phyloP scores from a whole-genome alignment of 331 rosid genomes.

The Telfairia occidentalis region DNA sequence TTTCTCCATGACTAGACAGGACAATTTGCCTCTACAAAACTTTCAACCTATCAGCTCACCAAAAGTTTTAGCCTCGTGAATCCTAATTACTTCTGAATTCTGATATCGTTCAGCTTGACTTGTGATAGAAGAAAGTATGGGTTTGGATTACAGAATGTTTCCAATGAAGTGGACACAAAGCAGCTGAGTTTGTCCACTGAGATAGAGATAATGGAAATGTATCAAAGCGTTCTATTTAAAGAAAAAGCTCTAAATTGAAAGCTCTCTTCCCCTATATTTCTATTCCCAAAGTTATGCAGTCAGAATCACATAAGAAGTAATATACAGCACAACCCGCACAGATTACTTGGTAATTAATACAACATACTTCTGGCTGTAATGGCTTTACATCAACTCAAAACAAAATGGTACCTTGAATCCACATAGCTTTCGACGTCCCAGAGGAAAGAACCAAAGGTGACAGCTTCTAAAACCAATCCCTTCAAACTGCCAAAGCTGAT shows the following conservation, averaged over 20 bases:
- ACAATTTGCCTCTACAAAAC: neutral
- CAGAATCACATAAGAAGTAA: neutral
- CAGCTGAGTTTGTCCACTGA: neutral
- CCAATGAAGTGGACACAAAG: neutral
- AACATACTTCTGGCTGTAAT: neutral
- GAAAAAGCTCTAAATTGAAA: neutral
- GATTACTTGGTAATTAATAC: neutral
- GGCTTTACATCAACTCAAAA: constrained; percentile 29
- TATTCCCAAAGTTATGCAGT: neutral
- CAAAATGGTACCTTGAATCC: constrained; percentile 91
- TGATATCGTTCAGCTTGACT: neutral
- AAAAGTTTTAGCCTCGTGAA: neutral
- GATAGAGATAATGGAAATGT: neutral
- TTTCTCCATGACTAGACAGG: neutral
- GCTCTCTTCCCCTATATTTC: neutral
- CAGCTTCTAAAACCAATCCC: constrained; percentile 84
- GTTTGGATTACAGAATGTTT: neutral
- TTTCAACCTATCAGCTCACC: neutral
- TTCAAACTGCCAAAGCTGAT: constrained; percentile 82
- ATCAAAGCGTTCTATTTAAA: neutral
- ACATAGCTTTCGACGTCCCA: constrained; percentile 96
- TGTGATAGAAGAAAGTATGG: neutral
- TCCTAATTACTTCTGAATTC: neutral
- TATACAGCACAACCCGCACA: neutral
- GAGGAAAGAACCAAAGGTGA: constrained; percentile 86